A percentile compares a stretch with the other conserved stretches of the same genome.
phyloP scores from a whole-genome alignment of 148 eudicot genomes.

The Nepenthes mirabilis region DNA sequence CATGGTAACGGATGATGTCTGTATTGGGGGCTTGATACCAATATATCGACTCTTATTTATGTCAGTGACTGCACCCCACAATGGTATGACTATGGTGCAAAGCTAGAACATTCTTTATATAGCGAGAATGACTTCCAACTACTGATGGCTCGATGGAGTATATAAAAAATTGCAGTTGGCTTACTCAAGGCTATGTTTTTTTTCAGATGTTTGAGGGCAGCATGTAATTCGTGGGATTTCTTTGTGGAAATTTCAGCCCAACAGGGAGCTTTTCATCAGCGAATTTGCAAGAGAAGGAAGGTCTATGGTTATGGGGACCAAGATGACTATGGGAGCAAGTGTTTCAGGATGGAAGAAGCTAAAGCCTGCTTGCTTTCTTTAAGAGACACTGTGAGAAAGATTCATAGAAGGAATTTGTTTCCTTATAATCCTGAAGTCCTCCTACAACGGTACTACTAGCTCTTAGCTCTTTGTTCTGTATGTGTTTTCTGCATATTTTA shows the following conservation, averaged over 20 bases:
- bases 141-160: too few relatives aligned
- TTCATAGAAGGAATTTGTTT: constrained; percentile 55
- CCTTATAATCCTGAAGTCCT: constrained; percentile 89
- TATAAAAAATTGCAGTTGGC: too few relatives aligned
- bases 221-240: constrained; percentile 57
- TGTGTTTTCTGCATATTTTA: not conserved
- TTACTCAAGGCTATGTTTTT: not conserved
- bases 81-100: too few relatives aligned
- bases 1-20: too few relatives aligned
- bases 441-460: constrained; percentile 42
- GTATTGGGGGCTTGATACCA: too few relatives aligned
- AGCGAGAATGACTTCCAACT: too few relatives aligned
- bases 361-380: constrained; percentile 57
- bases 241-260: constrained; percentile 32
- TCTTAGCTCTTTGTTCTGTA: not conserved
- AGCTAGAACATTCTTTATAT: too few relatives aligned
- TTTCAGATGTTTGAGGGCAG: constrained; percentile 55
- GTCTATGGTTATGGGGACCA: constrained; percentile 11
- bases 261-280: constrained; percentile 10
- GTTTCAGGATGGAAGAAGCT: constrained; percentile 22
- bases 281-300: constrained; percentile 37
- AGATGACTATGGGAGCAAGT: constrained; percentile 7
- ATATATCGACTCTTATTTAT: too few relatives aligned
- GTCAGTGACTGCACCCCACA: too few relatives aligned
- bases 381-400: constrained; percentile 40